A percentile compares a stretch with the other conserved stretches of the same genome.
These are phyloP conservation scores for Leccinum variabile DNA, from an alignment of 1,284 basidiomycete genomes.

Conservation along the genomic window DNA sequence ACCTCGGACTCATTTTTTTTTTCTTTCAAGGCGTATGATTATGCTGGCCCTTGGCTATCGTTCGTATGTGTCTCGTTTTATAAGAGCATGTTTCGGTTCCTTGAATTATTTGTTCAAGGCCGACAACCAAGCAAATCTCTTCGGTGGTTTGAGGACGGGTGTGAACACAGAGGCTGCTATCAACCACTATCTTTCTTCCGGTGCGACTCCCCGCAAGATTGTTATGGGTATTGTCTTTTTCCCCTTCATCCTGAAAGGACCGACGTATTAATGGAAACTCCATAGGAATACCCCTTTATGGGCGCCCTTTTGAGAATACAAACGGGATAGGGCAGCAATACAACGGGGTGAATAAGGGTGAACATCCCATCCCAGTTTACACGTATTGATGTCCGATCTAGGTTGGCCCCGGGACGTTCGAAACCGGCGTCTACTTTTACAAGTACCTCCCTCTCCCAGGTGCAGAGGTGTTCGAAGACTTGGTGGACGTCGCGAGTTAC, in stretches of 20 bases:
- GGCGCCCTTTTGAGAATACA: conserved; percentile 81
- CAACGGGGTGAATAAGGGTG: conserved; percentile 51
- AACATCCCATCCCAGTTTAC: background rate
- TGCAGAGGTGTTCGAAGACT: conserved; percentile 69
- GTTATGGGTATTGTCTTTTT: conserved; percentile 58
- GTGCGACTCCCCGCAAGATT: conserved; percentile 74
- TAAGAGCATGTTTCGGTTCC: background rate
- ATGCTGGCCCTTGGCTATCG: conserved; percentile 68
- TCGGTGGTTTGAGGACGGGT: conserved; percentile 58
- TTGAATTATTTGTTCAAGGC: conserved; percentile 32
- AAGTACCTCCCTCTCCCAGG: conserved; percentile 69
- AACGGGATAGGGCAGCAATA: conserved; percentile 74
- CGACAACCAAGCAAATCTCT: conserved; percentile 86
- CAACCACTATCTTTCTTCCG: conserved; percentile 61
- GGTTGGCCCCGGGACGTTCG: conserved; percentile 66
- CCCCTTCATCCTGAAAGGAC: background rate
- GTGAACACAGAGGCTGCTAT: conserved; percentile 75
- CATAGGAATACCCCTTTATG: conserved; percentile 80
- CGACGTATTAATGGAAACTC: background rate
- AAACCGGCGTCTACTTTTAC: conserved; percentile 59
- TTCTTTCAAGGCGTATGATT: conserved; percentile 66
- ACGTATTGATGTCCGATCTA: conserved; percentile 26
- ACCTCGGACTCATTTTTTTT: conserved; percentile 8
- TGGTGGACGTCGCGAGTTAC: conserved; percentile 73
- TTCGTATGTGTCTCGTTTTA: conserved; percentile 34